These are phyloP conservation scores for Trichosanthes truncata DNA, from an alignment of 306 rosid genomes.

Conservation along the genomic window DNA sequence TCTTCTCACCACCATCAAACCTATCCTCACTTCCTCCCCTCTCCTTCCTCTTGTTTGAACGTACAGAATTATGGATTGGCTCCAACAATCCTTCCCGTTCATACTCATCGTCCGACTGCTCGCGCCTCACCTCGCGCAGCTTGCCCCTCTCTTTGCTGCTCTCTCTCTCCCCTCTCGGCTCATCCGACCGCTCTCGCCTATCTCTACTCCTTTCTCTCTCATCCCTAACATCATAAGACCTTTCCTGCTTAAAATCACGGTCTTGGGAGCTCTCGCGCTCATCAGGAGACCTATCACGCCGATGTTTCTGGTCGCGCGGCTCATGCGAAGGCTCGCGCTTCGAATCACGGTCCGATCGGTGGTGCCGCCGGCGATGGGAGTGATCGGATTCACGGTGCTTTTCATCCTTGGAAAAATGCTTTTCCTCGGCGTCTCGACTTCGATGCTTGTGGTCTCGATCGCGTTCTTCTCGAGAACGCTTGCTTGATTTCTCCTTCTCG, in stretches of 20 bases:
- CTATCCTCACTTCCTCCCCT: conserved; percentile 53
- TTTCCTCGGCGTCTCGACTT: conserved; percentile 24
- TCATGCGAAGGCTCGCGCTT: conserved; percentile 38
- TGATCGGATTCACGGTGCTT: conserved; percentile 40
- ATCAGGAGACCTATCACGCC: conserved; percentile 29
- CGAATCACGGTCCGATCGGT: conserved; percentile 43
- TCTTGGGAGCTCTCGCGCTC: conserved; percentile 13
- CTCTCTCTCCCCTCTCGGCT: conserved; percentile 21
- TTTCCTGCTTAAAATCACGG: conserved; percentile 30
- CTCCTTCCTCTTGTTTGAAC: conserved; percentile 66
- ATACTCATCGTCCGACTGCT: conserved; percentile 14
- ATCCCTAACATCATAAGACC: conserved; percentile 26
- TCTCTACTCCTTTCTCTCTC: conserved; percentile 49
- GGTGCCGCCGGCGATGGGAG: conserved; percentile 31
- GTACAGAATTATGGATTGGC: conserved; percentile 15
- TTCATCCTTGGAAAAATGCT: conserved; percentile 22
- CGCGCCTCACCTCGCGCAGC: conserved; percentile 24
- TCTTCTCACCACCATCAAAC: conserved; percentile 44
- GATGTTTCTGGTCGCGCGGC: conserved; percentile 34
- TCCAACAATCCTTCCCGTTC: conserved; percentile 13
- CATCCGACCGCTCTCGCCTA: conserved; percentile 17
- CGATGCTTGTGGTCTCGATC: conserved; percentile 28
- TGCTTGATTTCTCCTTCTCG: conserved; percentile 50
- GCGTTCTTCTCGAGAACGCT: conserved; percentile 44
- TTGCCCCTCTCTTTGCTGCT: conserved; percentile 33